Base-by-base conservation (phyloP, 176 grass and related monocot genomes). In the Saccharum officinarum region DNA sequence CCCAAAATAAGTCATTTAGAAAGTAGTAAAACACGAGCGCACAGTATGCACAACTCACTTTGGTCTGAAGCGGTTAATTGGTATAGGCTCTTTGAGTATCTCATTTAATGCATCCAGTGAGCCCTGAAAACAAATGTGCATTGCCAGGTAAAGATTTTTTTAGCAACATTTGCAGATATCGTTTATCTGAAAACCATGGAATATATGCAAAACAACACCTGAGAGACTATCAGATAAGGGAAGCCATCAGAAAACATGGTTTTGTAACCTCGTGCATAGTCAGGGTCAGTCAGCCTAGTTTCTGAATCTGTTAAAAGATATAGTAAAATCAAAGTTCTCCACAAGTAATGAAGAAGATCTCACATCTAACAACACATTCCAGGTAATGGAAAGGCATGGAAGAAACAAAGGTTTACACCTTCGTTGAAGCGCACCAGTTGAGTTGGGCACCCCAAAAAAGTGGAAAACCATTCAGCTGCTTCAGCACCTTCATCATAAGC, bases 61-160 rank as follows among this genome's bases (percentile, higher is more conserved):
- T 88, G 97, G 86, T 67, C 93, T 92, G 89, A 98, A 98, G 55
- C 97, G 93, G 75, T 92, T 91, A 17, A 95, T 92, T 9, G 83
- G 83, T 76, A 98, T 17, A 47, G 91, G 91, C 66, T 98, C 96
- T 61, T 92, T 18, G 14, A 98, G 93, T 81, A 77, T 62, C 87
- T 86, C 89, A 71, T 98, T 98, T 25, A 98, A 64, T 15, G 87
- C 88, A 84, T 92, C 80, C 49, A 98, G 23, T 81, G 96, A 98
- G 5, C 91, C 93, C 96, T 95, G 83, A 40, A 89, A 72, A 83
- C 4, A 42, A 71, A 28, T 4, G 10, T 25, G 71, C 42, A 82
- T 25, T 66, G 34, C 62, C 22, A 86, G 40, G n/a, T 22, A 16
- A 22, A 87, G 1, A 41, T 86, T 63, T 76, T 7, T 77, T 68